Conservation (phyloP, 2,329 filamentous ascomycete species). For the Epichloe glyceriae region DNA sequence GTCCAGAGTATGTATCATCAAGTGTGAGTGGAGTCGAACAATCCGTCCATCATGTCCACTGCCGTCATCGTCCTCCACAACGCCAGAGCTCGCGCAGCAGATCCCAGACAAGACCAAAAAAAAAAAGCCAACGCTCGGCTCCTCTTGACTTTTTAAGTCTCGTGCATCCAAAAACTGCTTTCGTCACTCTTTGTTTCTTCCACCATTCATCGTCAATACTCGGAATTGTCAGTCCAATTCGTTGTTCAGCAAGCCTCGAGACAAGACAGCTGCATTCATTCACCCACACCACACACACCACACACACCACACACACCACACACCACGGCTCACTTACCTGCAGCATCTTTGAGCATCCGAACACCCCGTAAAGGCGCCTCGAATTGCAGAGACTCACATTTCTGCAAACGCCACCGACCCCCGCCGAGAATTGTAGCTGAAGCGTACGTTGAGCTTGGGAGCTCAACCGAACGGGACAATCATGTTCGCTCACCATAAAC, state of each 20-base stretch:
- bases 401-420: constrained; percentile 2
- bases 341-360: background rate
- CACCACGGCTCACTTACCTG: too few relatives aligned
- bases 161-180: too few relatives aligned
- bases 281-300: background rate
- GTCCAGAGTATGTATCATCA: too few relatives aligned
- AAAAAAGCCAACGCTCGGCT: background rate
- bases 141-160: too few relatives aligned
- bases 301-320: too few relatives aligned
- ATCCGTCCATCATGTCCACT: background rate
- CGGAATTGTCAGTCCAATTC: background rate
- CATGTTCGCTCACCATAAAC: constrained; percentile 25
- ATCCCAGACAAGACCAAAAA: background rate
- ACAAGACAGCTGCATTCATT: background rate
- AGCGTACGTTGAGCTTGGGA: constrained; percentile 2
- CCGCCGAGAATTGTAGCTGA: background rate
- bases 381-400: background rate
- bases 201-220: background rate
- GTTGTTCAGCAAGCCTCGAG: background rate
- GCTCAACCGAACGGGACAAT: constrained; percentile 5
- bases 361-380: background rate
- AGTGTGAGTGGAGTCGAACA: too few relatives aligned
- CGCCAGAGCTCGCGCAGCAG: background rate
- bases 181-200: background rate
- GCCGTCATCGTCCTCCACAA: background rate